Evolutionary conservation across 2,329 filamentous ascomycete species (phyloP).

Genomic region (Trichoderma sp.): DNA sequence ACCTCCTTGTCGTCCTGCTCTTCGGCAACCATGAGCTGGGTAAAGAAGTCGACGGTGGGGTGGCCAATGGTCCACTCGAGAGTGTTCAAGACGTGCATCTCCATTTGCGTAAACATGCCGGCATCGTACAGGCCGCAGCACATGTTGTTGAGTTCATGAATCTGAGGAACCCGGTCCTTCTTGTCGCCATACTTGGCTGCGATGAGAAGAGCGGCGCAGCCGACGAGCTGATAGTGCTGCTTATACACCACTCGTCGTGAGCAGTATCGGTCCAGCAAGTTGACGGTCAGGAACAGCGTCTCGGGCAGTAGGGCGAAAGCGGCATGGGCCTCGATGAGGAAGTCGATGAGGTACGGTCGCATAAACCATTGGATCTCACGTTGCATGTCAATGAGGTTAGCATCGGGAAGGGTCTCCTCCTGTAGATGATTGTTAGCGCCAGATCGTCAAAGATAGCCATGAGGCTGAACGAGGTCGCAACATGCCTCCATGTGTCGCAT

Average conservation of each 20-base stretch:
- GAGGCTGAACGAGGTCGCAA: constrained; percentile 13
- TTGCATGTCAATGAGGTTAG: constrained; percentile 98
- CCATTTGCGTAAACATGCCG: constrained; percentile 99
- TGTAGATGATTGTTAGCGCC: constrained; percentile 40
- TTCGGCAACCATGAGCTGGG: constrained; percentile 83
- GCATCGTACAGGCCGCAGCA: constrained; percentile 98
- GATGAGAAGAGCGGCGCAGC: constrained; percentile 92
- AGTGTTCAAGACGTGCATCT: constrained; percentile 98
- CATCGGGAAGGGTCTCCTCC: constrained; percentile 89
- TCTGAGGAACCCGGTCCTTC: constrained; percentile 97
- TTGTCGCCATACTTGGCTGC: constrained; percentile 98
- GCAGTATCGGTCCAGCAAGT: constrained; percentile 96
- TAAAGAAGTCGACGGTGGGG: constrained; percentile 92
- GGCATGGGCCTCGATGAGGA: constrained; percentile 94
- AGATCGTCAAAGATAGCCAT: background rate
- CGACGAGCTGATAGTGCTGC: constrained; percentile 97
- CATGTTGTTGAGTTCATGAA: constrained; percentile 97
- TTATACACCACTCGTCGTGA: constrained; percentile 98
- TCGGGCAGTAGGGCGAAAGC: constrained; percentile 93
- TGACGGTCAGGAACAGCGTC: constrained; percentile 94
- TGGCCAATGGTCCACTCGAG: constrained; percentile 96
- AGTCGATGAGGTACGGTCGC: constrained; percentile 96
- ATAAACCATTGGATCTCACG: constrained; percentile 99
- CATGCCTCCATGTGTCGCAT: constrained; percentile 92
- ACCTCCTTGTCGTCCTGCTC: constrained; percentile 80